phyloP scores from a whole-genome alignment of 78 protist genomes.

The Dictyostelium brefeldianum region DNA sequence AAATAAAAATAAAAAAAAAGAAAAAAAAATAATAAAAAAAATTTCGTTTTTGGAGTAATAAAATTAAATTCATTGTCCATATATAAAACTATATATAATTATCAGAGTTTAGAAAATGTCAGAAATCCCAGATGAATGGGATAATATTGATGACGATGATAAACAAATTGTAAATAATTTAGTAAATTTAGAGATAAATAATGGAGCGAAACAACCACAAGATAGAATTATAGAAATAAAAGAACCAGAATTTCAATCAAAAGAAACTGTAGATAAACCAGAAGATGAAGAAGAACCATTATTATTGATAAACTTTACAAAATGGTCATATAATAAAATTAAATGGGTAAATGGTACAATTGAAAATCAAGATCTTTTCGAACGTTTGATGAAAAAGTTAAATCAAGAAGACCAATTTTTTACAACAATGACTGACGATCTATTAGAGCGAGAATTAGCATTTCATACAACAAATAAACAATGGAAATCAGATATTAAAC shows the following conservation, averaged over 20 bases:
- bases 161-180: constrained; percentile 2
- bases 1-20: background rate
- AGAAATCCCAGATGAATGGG: constrained; percentile 57
- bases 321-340: constrained; percentile 49
- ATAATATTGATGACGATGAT: constrained; percentile 10
- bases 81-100: no score
- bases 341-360: background rate
- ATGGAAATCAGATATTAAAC: constrained; percentile 44
- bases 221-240: background rate
- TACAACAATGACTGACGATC: constrained; percentile 29
- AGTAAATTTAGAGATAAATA: background rate
- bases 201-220: background rate
- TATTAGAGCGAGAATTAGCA: constrained; percentile 40
- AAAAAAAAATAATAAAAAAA: constrained; percentile 19
- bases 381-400: background rate
- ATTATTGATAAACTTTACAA: constrained; percentile 53
- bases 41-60: background rate
- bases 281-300: constrained; percentile 49
- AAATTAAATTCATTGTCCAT: no score
- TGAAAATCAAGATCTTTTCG: constrained; percentile 4
- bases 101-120: background rate
- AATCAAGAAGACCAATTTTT: constrained; percentile 21
- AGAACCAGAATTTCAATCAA: background rate
- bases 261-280: background rate
- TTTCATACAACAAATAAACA: constrained; percentile 47